Evolutionary conservation across 768 basidiomycete genomes (phyloP).

Genomic region (Lactarius tabidus): DNA sequence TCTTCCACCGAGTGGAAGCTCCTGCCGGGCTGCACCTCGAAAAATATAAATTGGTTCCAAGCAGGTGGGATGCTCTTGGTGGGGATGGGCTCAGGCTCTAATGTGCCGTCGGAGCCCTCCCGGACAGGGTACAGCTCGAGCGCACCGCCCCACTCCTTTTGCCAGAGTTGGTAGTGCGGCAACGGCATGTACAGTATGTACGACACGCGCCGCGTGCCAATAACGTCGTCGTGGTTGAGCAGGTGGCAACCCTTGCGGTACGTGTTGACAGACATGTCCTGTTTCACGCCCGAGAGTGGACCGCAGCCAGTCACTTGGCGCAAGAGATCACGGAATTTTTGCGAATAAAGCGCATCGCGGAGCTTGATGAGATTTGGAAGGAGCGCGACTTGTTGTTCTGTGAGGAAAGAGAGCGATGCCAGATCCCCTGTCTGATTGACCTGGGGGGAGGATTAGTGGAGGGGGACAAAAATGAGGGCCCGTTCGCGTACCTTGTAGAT

Average conservation of each 20-base stretch:
- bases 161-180: constrained; percentile 70
- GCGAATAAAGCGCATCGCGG: constrained; percentile 88
- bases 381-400: constrained; percentile 67
- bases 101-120: constrained; percentile 53
- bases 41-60: constrained; percentile 89
- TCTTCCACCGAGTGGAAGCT: constrained; percentile 98
- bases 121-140: constrained; percentile 85
- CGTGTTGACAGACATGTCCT: constrained; percentile 92
- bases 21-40: constrained; percentile 89
- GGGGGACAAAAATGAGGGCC: neutral
- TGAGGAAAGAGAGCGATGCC: constrained; percentile 85
- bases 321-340: constrained; percentile 75
- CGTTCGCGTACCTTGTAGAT: constrained; percentile 83
- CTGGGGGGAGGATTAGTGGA: constrained; percentile 39
- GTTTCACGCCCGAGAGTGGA: constrained; percentile 83
- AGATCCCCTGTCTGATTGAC: constrained; percentile 97
- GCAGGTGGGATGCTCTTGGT: constrained; percentile 67
- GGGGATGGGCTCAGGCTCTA: constrained; percentile 66
- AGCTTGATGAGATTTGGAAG: constrained; percentile 78
- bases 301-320: constrained; percentile 89
- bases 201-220: constrained; percentile 87
- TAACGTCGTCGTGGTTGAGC: constrained; percentile 97
- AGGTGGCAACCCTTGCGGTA: constrained; percentile 92
- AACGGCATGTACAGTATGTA: constrained; percentile 97
- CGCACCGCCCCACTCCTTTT: constrained; percentile 87